Base-by-base conservation (phyloP, 169 alveolate species). In the Plasmodium vinckei region DNA sequence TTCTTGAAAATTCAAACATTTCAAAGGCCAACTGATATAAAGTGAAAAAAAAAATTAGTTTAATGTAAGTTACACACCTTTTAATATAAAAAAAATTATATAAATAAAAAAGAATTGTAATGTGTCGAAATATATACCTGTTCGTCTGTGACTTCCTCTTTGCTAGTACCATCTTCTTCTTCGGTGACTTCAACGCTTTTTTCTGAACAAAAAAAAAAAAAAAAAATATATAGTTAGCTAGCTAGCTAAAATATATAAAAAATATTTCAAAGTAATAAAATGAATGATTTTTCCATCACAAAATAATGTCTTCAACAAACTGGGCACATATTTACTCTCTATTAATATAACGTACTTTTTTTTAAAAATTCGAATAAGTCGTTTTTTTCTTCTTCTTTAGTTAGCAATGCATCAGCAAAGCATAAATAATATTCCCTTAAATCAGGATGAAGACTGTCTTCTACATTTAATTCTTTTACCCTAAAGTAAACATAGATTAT, bases 71-170 rank as follows among this genome's bases (percentile, higher is more conserved):
- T 33, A 4, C 42, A 33, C 7, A 33, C 42, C 42, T 33, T 33
- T 33, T 33, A 12, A 73, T 0, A 59, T 15, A 73, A 73, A 71
- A 47, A 10, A 51, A 54, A 59, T 27, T 5, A 27, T 33, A 12
- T 44, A 23, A 10, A 19, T 44, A 47, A 17, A 2, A 69, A 1
- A 13, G 12, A 69, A 47, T 69, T 21, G 15, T 9, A 9, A 69
- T 6, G 17, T 51, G 0, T 15, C 59, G n/a, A 51, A 51, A 12
- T 51, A 33, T 3, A 33, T 75, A 75, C 88, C 71, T 75, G 88
- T 25, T 75, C 88, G 56, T 75, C 88, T 4, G 88, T 33, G 23
- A 75, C 88, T 75, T 75, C 88, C 17, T 75, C 88, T 57, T 75
- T 75, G 21, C 61, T 75, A 13, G 23, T 19, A 15, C 69, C 2